phyloP scores from a whole-genome alignment of 805 yeast genomes.

The Candida montana region DNA sequence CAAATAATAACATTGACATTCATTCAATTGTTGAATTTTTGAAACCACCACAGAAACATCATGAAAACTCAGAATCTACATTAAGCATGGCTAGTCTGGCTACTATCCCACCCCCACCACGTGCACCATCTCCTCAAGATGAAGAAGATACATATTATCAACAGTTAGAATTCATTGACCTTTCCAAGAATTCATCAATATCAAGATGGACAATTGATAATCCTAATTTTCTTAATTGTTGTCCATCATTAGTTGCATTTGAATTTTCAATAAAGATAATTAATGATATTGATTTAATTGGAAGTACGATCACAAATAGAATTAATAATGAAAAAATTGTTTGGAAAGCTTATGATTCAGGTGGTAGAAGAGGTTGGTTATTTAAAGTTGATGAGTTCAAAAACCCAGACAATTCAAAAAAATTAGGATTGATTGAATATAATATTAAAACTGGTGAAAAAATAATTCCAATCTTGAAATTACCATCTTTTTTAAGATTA shows the following conservation, averaged over 20 bases:
- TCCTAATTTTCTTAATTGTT: slow-evolving; percentile 38
- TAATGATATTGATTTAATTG: slow-evolving; percentile 37
- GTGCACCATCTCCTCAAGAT: slow-evolving; percentile 1
- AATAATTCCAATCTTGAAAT: slow-evolving; percentile 35
- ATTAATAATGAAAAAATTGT: slow-evolving; percentile 21
- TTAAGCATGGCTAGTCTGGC: slow-evolving; percentile 3
- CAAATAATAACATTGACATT: slow-evolving; percentile 31
- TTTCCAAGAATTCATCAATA: slow-evolving; percentile 57
- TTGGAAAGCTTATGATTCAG: slow-evolving; percentile 31
- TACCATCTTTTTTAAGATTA: slow-evolving; percentile 34
- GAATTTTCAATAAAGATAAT: slow-evolving; percentile 61
- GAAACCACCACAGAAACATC: slow-evolving; percentile 20
- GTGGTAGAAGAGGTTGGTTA: slow-evolving; percentile 79
- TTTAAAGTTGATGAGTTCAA: slow-evolving; percentile 38
- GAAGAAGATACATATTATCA: slow-evolving; percentile 19
- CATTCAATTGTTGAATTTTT: slow-evolving; percentile 30
- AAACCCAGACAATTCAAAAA: slow-evolving; percentile 30
- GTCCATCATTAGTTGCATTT: slow-evolving; percentile 49
- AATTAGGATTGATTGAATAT: slow-evolving; percentile 42
- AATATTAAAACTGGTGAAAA: slow-evolving; percentile 63
- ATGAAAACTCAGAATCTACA: slow-evolving; percentile 2
- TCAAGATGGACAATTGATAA: slow-evolving; percentile 56
- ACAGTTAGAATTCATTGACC: slow-evolving; percentile 53
- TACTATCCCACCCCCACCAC: slow-evolving; percentile 2
- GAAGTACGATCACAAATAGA: slow-evolving; percentile 21